Base-by-base conservation (phyloP, 2,329 filamentous ascomycete genomes). In the Pyrenophora tritici-repentis region DNA sequence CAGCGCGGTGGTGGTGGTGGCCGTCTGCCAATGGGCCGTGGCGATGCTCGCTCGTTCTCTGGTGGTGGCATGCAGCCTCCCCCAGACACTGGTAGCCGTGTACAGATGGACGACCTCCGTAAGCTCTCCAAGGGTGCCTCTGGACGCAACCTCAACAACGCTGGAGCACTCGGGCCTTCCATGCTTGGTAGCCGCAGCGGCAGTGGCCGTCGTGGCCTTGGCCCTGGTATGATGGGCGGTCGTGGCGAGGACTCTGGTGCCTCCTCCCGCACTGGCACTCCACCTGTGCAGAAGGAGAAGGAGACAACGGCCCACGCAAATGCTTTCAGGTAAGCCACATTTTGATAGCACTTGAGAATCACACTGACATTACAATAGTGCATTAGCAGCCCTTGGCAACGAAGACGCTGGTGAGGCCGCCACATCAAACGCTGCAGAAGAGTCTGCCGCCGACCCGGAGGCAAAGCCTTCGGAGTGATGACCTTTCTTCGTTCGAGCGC, bases 61-160 rank as follows among this genome's bases (percentile, higher is more conserved):
- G 82, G 82, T 55, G 83, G 83, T 63, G 83, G 83, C 59, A 86
- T 89, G 75, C 83, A 86, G 58, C 85, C 86, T 44, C 90, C 89
- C 45, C 82, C 82, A 47, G 86, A 89, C 66, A 81, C 83, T 42
- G 83, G 83, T 64, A 96, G 94, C 79, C 89, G 89, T 65, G 88
- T 99, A 61, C 90, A 86, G 55, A 91, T 91, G 79, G 92, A 97
- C 65, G 94, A 99, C 71, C 83, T 99, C 53, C 87, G 90, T 58
- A 90, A 91, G 65, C 83, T 99, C 34, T 81, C 83, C 46, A 81
- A 79, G 83, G 81, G 78, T 79, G 84, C 66, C 72, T 73, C 74
- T 52, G 82, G 56, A 70, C 86, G 72, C 81, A 82, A 79, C 58
- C 85, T 81, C 76, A 85, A 76, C 74, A 76, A 72, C 49, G 65